A percentile compares a stretch with the other conserved stretches of the same genome.
These are phyloP conservation scores for Mycena amicta DNA, from an alignment of 768 basidiomycete genomes.

Conservation along the genomic window DNA sequence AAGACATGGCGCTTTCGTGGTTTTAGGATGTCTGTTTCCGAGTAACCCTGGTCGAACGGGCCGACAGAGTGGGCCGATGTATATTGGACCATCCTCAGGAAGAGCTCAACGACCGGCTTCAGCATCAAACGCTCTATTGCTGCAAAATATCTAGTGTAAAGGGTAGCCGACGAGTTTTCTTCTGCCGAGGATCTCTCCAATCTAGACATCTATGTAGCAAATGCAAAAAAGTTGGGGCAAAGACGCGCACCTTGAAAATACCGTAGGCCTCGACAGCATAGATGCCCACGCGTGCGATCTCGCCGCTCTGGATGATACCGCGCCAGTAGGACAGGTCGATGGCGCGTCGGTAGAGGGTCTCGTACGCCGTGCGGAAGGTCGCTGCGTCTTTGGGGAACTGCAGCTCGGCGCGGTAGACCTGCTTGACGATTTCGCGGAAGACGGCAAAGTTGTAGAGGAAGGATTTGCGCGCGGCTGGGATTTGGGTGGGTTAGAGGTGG, in stretches of 20 bases:
- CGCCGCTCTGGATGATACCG: conserved; percentile 59
- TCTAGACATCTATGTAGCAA: conserved; percentile 43
- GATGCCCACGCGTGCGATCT: conserved; percentile 66
- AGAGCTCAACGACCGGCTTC: too few relatives aligned
- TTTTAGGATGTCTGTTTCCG: too few relatives aligned
- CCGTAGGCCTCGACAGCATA: conserved; percentile 88
- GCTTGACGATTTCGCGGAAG: conserved; percentile 72
- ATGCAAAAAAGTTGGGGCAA: neutral
- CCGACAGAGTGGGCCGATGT: neutral
- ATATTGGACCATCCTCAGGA: neutral
- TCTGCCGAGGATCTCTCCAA: conserved; percentile 87
- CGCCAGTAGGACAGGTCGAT: conserved; percentile 63
- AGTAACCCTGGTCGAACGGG: too few relatives aligned
- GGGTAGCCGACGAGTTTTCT: conserved; percentile 82
- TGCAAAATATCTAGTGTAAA: conserved; percentile 43
- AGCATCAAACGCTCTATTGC: too few relatives aligned
- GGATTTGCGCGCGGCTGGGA: conserved; percentile 67
- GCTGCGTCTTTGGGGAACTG: conserved; percentile 65
- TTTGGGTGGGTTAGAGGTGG: conserved; percentile 1
- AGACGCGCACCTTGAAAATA: conserved; percentile 73
- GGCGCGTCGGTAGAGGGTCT: conserved; percentile 64
- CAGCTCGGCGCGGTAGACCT: conserved; percentile 74
- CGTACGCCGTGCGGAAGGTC: conserved; percentile 60
- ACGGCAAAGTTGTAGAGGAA: conserved; percentile 80
- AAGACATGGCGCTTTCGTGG: too few relatives aligned